phyloP scores from a whole-genome alignment of 805 yeast genomes.

The Starmerella gropengiesseri region DNA sequence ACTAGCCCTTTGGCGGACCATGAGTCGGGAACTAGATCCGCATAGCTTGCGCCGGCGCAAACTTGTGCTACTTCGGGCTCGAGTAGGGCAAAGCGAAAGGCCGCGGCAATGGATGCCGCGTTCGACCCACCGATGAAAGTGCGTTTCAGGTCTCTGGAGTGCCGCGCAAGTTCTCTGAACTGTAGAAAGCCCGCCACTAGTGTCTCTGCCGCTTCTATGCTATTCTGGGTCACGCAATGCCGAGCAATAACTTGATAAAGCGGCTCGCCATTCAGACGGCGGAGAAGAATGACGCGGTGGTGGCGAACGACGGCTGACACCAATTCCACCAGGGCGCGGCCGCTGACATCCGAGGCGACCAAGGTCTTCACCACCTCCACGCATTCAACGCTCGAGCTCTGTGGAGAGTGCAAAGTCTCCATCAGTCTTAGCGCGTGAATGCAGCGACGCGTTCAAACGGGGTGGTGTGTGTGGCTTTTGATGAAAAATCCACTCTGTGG shows the following conservation, averaged over 20 bases:
- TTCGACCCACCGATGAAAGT: not conserved
- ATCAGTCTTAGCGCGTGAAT: not conserved
- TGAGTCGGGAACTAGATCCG: not conserved
- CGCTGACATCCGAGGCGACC: not conserved
- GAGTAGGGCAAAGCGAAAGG: slow-evolving; percentile 6
- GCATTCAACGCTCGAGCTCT: slow-evolving; percentile 6
- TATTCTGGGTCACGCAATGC: slow-evolving; percentile 1
- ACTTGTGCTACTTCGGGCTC: slow-evolving; percentile 11
- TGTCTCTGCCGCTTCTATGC: not conserved
- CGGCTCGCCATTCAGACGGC: slow-evolving; percentile 11
- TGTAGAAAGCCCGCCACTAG: slow-evolving; percentile 5
- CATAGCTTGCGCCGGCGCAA: not conserved
- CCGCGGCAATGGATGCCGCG: slow-evolving; percentile 8
- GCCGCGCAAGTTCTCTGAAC: slow-evolving; percentile 8
- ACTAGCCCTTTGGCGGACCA: slow-evolving; percentile 10
- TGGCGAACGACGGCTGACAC: not conserved
- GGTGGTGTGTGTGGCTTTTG: slow-evolving; percentile 2
- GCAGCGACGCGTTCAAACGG: slow-evolving; percentile 1
- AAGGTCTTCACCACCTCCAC: slow-evolving; percentile 4
- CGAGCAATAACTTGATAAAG: slow-evolving; percentile 9
- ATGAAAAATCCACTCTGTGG: slow-evolving; percentile 2
- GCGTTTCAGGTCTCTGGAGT: slow-evolving; percentile 1
- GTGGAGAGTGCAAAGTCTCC: slow-evolving; percentile 2
- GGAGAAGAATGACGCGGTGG: slow-evolving; percentile 6
- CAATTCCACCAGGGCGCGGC: not conserved